A percentile compares a stretch with the other conserved stretches of the same genome.
These are phyloP conservation scores for Cephalotrichum gorgonifer DNA, from an alignment of 2,329 filamentous ascomycete genomes.

Conservation along the genomic window DNA sequence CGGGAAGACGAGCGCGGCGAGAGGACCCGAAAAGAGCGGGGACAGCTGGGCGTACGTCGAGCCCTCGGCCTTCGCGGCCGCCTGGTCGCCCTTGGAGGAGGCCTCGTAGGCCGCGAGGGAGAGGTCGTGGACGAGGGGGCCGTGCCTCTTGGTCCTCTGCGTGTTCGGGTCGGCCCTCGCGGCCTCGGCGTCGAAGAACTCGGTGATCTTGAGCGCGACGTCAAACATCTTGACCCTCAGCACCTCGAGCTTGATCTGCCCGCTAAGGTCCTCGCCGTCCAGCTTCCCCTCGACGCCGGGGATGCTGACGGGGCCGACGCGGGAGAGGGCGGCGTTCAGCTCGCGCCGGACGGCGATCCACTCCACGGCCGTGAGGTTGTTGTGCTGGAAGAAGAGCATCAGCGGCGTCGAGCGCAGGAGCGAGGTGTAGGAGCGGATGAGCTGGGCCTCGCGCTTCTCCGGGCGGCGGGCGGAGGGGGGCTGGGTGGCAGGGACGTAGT, in stretches of 20 bases:
- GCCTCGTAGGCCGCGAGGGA: conserved; percentile 41
- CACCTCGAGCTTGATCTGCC: conserved; percentile 65
- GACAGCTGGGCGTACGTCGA: conserved; percentile 50
- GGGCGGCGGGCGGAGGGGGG: conserved; percentile 80
- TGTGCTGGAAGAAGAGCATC: conserved; percentile 71
- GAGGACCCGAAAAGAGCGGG: conserved; percentile 69
- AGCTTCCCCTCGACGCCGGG: conserved; percentile 16
- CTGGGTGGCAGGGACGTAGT: conserved; percentile 57
- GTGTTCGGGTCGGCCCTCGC: conserved; percentile 21
- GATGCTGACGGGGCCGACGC: conserved; percentile 17
- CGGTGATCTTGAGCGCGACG: conserved; percentile 72
- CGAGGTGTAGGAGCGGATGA: conserved; percentile 77
- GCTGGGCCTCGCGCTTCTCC: conserved; percentile 82
- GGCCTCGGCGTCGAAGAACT: conserved; percentile 58
- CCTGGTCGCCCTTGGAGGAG: conserved; percentile 23
- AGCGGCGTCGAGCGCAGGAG: conserved; percentile 76
- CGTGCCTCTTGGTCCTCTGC: conserved; percentile 15
- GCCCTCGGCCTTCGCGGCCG: conserved; percentile 17
- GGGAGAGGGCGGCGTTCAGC: conserved; percentile 29
- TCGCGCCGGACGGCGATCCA: conserved; percentile 34
- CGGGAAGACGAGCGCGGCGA: conserved; percentile 74
- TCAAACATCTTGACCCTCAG: conserved; percentile 84
- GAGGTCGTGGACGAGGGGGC: conserved; percentile 37
- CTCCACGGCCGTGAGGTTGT: conserved; percentile 60
- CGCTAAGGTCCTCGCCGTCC: conserved; percentile 37